Conservation (phyloP, 345 rosid species). For the Sisymbrium altissimum region DNA sequence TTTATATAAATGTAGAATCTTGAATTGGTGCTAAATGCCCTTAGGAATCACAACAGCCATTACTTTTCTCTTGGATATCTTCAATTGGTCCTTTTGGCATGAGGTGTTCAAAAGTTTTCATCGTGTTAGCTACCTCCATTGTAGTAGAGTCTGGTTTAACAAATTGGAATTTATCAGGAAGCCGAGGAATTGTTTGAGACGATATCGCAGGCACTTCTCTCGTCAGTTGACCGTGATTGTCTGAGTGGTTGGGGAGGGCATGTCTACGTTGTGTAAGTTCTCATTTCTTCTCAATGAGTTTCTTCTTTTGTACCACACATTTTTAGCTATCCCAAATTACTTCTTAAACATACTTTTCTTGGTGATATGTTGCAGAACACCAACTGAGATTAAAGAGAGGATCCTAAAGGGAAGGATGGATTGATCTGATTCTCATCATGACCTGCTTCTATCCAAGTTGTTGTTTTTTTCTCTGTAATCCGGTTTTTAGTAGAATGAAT, state of each 20-base stretch:
- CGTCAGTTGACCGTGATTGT: conserved; percentile 96
- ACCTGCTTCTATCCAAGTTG: conserved; percentile 2
- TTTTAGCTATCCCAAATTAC: not conserved
- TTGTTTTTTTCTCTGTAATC: conserved; percentile 18
- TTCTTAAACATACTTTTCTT: not conserved
- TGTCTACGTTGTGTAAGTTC: conserved; percentile 86
- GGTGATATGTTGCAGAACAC: conserved; percentile 53
- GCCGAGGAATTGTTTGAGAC: conserved; percentile 86
- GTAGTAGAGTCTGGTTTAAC: not conserved
- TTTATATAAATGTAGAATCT: not conserved
- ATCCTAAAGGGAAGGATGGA: conserved; percentile 99
- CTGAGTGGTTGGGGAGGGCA: conserved; percentile 99
- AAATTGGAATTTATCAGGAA: conserved; percentile 46
- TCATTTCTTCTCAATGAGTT: not conserved
- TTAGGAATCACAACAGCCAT: not conserved
- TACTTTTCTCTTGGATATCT: not conserved
- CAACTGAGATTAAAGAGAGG: conserved; percentile 75
- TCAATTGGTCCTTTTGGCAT: not conserved
- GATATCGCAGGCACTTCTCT: conserved; percentile 78
- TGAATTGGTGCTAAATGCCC: not conserved
- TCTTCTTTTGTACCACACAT: not conserved
- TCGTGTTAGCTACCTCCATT: not conserved
- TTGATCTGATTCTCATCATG: conserved; percentile 32
- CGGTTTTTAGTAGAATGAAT: conserved; percentile 16
- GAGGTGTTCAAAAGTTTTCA: not conserved